Conservation (phyloP, 345 rosid genomes). For the Populus deltoides region DNA sequence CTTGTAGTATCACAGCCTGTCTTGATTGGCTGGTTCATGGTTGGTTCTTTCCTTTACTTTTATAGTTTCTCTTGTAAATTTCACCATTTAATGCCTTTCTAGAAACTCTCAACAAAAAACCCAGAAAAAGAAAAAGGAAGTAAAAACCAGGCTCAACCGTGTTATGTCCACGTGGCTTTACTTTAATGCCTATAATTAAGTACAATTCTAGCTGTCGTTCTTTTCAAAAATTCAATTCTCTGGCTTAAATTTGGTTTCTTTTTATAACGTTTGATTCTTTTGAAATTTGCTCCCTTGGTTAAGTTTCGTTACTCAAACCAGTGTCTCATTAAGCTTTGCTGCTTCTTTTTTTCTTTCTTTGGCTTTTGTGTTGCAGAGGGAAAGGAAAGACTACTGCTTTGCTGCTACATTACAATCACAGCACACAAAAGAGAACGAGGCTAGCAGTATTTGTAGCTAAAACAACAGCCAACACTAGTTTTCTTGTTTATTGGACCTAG, state of each 20-base stretch:
- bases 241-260: background rate
- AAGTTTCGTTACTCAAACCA: background rate
- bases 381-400: background rate
- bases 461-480: constrained; percentile 10
- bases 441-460: constrained; percentile 4
- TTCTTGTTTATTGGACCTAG: constrained; percentile 30
- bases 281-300: background rate
- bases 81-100: constrained; percentile 21
- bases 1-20: constrained; percentile 13
- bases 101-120: constrained; percentile 14
- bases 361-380: constrained; percentile 11
- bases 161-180: background rate
- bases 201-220: background rate
- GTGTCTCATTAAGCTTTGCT: background rate
- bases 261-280: background rate
- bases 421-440: constrained; percentile 4
- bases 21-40: constrained; percentile 4
- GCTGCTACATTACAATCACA: constrained; percentile 2
- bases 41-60: constrained; percentile 12
- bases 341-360: background rate
- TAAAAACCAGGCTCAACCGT: background rate
- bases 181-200: background rate
- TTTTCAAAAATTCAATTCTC: background rate
- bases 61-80: constrained; percentile 7
- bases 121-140: background rate